phyloP scores from a whole-genome alignment of 148 eudicot genomes.

The Cornus florida region DNA sequence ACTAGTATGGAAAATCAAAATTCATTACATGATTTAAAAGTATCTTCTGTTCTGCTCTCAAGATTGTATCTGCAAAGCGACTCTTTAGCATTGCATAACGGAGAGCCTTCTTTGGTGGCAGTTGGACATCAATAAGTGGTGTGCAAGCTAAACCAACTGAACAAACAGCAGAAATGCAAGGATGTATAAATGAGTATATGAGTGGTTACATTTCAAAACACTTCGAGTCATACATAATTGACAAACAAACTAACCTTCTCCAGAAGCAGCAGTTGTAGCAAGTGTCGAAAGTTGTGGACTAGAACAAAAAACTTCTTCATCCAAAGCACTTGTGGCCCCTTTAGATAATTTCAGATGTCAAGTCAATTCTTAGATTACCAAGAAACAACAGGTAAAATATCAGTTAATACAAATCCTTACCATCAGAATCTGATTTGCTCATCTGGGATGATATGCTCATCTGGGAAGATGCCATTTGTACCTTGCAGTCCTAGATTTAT shows the following conservation, averaged over 20 bases:
- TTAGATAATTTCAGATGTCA: slow-evolving; percentile 16
- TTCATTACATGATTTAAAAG: slow-evolving; percentile 43
- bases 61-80: slow-evolving; percentile 78
- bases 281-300: slow-evolving; percentile 18
- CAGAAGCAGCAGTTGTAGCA: slow-evolving; percentile 23
- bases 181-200: background rate
- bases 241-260: slow-evolving; percentile 38
- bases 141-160: slow-evolving; percentile 38
- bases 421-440: too few relatives aligned
- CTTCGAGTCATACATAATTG: background rate
- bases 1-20: background rate
- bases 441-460: too few relatives aligned
- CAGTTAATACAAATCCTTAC: slow-evolving; percentile 6
- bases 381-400: background rate
- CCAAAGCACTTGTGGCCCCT: slow-evolving; percentile 47
- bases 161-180: background rate
- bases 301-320: slow-evolving; percentile 30
- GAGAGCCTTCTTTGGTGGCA: slow-evolving; percentile 68
- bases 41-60: slow-evolving; percentile 62
- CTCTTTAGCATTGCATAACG: slow-evolving; percentile 79
- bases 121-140: slow-evolving; percentile 34
- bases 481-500: too few relatives aligned
- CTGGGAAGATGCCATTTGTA: too few relatives aligned
- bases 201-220: background rate
- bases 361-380: background rate